Evolutionary conservation across 164 flowering plant genomes (phyloP), one percentile per base, ranked within the genome.

Genomic region (Pachysandra terminalis): DNA sequence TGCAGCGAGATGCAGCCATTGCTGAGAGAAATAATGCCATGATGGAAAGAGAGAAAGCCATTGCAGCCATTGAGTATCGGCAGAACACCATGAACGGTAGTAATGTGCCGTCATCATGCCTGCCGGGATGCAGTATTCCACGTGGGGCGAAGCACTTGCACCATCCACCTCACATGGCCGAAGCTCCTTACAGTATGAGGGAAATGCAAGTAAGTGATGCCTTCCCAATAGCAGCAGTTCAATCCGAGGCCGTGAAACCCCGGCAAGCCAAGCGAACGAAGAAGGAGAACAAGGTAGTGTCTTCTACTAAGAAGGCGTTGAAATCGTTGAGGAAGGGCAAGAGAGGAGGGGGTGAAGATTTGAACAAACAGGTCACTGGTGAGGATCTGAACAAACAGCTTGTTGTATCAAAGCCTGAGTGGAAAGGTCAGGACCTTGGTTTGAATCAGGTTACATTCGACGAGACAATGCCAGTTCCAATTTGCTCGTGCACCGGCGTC

Each of bases 401-500:
- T 60, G 71, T 53, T 5, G 75, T 72, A 7, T 59, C 66, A 62
- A 70, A 68, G 70, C 45, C 45, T 5, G 45, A 40, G 45, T 40
- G 45, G 45, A 40, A 40, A 10, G 45, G 10, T 40, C 57, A 71
- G n/a, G 81, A 74, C 49, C 66, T 72, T 40, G 78, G 81, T 10
- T 70, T 81, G 71, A 83, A 81, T 59, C 71, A 70, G 24, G 65
- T 81, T 4, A 66, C 65, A 37, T 81, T 80, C 28, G 81, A 79
- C 49, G 80, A 75, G 21, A 40, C 45, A 49, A 79, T 81, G 80
- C 78, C 81, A 15, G 85, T 68, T 2, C 90, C 90, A 10, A 74
- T 80, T 40, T 86, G 90, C 72, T 64, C n/a, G n/a, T n/a, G n/a
- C n/a, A n/a, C n/a, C n/a, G n/a, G n/a, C n/a, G n/a, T n/a, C n/a